Base-by-base conservation (phyloP, 2,329 filamentous ascomycete species). In the Penicillium aurantiogriseum region DNA sequence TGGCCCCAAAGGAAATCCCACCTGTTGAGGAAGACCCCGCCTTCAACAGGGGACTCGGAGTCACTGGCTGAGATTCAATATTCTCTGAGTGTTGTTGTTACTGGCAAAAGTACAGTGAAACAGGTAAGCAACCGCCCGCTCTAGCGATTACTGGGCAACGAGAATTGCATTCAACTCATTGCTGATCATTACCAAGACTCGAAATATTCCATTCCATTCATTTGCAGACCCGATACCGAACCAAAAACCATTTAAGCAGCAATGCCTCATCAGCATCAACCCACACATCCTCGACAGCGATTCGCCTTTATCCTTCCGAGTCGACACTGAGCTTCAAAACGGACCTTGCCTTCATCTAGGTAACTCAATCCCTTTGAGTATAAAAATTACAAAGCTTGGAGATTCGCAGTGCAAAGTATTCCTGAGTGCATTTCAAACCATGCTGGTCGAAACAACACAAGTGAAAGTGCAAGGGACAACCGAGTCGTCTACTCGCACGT, bases 381-480 rank as follows among this genome's bases (percentile, higher is more conserved):
- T 67, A 15, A 35, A 56, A 9, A 15, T 67, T 5, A 58, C 46
- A 0, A 59, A 57, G 21, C 35, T 57, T 21, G 43, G 31, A 9
- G 31, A 44, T 7, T 9, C 40, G 17, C 9, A 19, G 2, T 51
- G 51, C 31, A 25, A 31, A n/a, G 25, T 62, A 33, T 27, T 45
- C 3, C 21, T 66, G 17, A 51, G 56, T 27, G 57, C 59, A 27
- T 66, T 67, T 21, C 64, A 67, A 21, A 51, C 62, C 7, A 62
- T 66, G 63, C 51, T 67, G 13, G 38, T 65, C 5, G 63, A 66
- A 48, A 62, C 45, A 6, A 66, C 62, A 11, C 40, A 66, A 17
- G 52, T 62, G 4, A 58, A 51, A 47, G 56, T 45, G 7, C 46
- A 38, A 25, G 59, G 56, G 3, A 25, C 13, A 10, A 27, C 29